A percentile compares a stretch with the other conserved stretches of the same genome.
phyloP scores from a whole-genome alignment of 148 eudicot genomes.

The Rheum nobile region DNA sequence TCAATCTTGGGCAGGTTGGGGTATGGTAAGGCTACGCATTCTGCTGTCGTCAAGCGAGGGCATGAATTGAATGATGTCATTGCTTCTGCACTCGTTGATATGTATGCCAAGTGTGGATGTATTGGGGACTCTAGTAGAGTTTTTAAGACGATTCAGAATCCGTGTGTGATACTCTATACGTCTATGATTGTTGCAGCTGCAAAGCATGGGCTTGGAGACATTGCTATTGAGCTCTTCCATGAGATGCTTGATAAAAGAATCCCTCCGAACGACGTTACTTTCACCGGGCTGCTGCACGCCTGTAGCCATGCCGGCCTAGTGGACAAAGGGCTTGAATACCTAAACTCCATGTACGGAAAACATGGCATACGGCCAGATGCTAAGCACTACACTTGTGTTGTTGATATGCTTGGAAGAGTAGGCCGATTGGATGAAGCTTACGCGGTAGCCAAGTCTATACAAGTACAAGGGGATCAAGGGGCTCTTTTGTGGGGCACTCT shows the following conservation, averaged over 20 bases:
- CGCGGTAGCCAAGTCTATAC: conserved; percentile 32
- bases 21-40: conserved; percentile 38
- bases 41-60: conserved; percentile 30
- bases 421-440: conserved; percentile 58
- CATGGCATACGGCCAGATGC: conserved; percentile 35
- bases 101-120: conserved; percentile 67
- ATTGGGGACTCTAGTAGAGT: conserved; percentile 30
- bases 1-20: conserved; percentile 48
- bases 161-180: conserved; percentile 39
- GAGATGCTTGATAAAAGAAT: conserved; percentile 38
- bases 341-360: conserved; percentile 30
- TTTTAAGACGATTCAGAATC: conserved; percentile 22
- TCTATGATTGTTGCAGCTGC: conserved; percentile 59
- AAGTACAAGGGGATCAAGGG: conserved; percentile 41
- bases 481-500: conserved; percentile 52
- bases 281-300: conserved; percentile 44
- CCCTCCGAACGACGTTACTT: conserved; percentile 43
- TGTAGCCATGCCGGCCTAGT: conserved; percentile 60
- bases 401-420: conserved; percentile 55
- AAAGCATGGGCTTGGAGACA: conserved; percentile 41
- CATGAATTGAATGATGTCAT: conserved; percentile 36
- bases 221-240: conserved; percentile 40
- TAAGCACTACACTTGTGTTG: conserved; percentile 45
- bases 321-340: conserved; percentile 38
- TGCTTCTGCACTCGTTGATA: conserved; percentile 40